phyloP scores from a whole-genome alignment of 2,329 filamentous ascomycete species.

The Colletotrichum sp. region DNA sequence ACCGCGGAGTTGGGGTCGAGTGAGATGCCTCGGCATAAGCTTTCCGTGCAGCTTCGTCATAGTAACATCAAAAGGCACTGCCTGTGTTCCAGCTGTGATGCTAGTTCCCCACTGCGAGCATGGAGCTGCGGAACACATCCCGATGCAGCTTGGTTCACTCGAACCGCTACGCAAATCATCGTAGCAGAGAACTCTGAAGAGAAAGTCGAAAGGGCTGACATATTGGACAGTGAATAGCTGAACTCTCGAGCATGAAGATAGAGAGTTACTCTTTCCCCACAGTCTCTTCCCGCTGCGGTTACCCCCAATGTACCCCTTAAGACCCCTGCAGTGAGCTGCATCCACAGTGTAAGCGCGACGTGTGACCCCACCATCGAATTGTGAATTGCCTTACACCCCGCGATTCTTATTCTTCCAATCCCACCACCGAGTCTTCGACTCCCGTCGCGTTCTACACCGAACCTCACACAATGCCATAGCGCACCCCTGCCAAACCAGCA shows the following conservation, averaged over 20 bases:
- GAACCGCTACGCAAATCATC: background rate
- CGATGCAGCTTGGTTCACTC: background rate
- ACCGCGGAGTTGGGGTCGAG: background rate
- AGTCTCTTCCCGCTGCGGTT: too few relatives aligned
- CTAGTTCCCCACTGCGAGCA: background rate
- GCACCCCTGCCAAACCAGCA: background rate
- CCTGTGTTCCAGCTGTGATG: background rate
- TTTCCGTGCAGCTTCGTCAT: background rate
- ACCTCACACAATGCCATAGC: conserved; percentile 1
- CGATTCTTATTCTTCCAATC: background rate
- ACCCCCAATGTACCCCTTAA: background rate
- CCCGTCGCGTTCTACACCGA: background rate
- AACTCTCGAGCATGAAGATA: background rate
- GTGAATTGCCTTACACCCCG: background rate
- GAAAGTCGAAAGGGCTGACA: background rate
- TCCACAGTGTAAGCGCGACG: background rate
- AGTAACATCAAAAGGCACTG: background rate
- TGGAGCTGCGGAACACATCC: background rate
- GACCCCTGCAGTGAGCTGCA: background rate
- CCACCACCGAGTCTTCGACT: background rate
- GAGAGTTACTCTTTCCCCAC: background rate
- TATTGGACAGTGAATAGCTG: background rate
- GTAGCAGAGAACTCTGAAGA: background rate
- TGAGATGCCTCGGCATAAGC: conserved; percentile 3
- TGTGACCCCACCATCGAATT: conserved; percentile 13